Evolutionary conservation across 2,329 filamentous ascomycete species (phyloP), one percentile per base, ranked within the genome.

Genomic region (Conoideocrella luteorostrata): DNA sequence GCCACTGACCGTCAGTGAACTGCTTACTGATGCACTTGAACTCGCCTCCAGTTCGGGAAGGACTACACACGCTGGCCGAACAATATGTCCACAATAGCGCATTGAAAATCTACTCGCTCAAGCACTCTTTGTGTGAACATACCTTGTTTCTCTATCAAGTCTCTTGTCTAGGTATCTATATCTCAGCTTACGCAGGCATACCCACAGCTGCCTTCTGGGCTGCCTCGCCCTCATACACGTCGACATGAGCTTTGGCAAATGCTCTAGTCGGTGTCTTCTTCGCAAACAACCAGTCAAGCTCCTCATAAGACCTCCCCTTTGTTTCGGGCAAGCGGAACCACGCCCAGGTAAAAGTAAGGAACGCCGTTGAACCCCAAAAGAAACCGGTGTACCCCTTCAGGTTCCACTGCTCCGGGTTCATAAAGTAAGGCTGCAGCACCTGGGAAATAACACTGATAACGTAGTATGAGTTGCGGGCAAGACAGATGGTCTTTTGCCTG

Each of bases 321-420:
- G 72, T 69, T 56, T 79, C 76, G 5, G 72, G 73, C 7, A 76
- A 56, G 17, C 69, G 71, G 53, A 74, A 66, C 46, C 66, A 72
- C 47, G 73, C 58, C 60, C 59, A 63, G 13, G 56, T 23, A 7
- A 59, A 55, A 7, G 58, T 51, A 4, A 52, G 4, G 11, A 56
- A 50, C 10, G 51, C 49, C 3, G 54, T 58, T n/a, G 46, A 47
- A 3, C 51, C 53, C 57, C 56, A 60, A 36, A 60, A 21, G 23
- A 61, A 60, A 1, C 74, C 75, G 11, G 58, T 58, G n/a, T 62
- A 59, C 0, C 61, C 68, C 60, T 52, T 60, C 47, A 66, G 61
- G 44, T 72, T 64, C 51, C 54, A 55, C 22, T 57, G 53, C 1
- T 55, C 58, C 0, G 66, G 65, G 47, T 68, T 69, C 52, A 69